Percentiles rank a stretch among this genome's conserved stretches.
These are phyloP conservation scores for Podaxis sp. DNA, from an alignment of 768 basidiomycete species.

Conservation along the genomic window DNA sequence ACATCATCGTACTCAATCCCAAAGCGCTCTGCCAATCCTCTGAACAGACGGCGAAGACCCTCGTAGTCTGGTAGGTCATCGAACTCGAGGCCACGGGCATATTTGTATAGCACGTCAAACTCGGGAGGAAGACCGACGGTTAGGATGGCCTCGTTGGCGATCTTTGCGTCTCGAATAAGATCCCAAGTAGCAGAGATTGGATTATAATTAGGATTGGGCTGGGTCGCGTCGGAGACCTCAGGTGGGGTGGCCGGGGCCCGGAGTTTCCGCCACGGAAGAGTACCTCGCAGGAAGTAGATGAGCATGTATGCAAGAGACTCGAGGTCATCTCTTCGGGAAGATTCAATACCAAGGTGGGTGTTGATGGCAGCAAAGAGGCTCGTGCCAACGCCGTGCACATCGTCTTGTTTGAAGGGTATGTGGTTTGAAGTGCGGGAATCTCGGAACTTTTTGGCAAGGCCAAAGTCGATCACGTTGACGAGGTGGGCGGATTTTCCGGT, in stretches of 20 bases:
- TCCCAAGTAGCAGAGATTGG: constrained; percentile 75
- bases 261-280: constrained; percentile 76
- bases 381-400: constrained; percentile 79
- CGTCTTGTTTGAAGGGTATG: constrained; percentile 71
- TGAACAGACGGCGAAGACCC: constrained; percentile 74
- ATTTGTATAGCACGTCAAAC: constrained; percentile 78
- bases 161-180: constrained; percentile 71
- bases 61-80: constrained; percentile 90
- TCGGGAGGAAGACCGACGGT: constrained; percentile 79
- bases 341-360: constrained; percentile 44
- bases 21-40: constrained; percentile 52
- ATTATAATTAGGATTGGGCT: constrained; percentile 37
- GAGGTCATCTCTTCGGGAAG: constrained; percentile 76
- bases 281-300: constrained; percentile 77
- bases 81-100: constrained; percentile 80
- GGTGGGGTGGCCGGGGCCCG: constrained; percentile 47
- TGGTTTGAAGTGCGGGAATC: constrained; percentile 65
- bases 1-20: constrained; percentile 55
- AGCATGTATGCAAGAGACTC: constrained; percentile 83
- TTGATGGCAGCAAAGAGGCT: constrained; percentile 38
- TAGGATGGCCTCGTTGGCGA: constrained; percentile 63
- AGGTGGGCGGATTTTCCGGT: constrained; percentile 51
- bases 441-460: constrained; percentile 77
- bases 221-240: constrained; percentile 25
- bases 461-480: constrained; percentile 94